These are phyloP conservation scores for Microbotryomycetes sp. DNA, from an alignment of 1,284 basidiomycete genomes.

Conservation along the genomic window DNA sequence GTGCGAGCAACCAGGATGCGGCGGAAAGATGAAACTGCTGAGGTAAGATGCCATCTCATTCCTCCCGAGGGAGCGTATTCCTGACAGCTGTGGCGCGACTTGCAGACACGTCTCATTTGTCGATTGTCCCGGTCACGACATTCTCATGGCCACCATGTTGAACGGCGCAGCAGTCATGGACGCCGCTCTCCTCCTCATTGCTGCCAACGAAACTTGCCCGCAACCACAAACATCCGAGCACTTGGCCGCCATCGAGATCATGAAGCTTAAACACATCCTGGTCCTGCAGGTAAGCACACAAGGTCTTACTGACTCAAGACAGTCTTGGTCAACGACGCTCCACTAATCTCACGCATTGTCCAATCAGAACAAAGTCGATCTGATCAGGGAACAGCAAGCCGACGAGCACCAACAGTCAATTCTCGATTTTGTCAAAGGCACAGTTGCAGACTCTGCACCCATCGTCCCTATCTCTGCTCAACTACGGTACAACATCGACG, in stretches of 20 bases:
- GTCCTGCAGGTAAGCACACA: slow-evolving; percentile 60
- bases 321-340: neutral
- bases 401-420: slow-evolving; percentile 91
- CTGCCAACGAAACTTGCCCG: slow-evolving; percentile 96
- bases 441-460: slow-evolving; percentile 91
- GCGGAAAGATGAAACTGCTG: slow-evolving; percentile 79
- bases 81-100: too few relatives aligned
- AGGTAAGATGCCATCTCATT: slow-evolving; percentile 40
- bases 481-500: slow-evolving; percentile 98
- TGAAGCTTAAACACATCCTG: slow-evolving; percentile 97
- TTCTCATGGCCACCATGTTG: slow-evolving; percentile 98
- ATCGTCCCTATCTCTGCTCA: slow-evolving; percentile 99
- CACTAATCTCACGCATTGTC: neutral
- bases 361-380: slow-evolving; percentile 70
- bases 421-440: slow-evolving; percentile 85
- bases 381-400: slow-evolving; percentile 86
- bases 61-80: neutral
- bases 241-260: slow-evolving; percentile 96
- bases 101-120: slow-evolving; percentile 88
- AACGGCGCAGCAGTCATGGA: slow-evolving; percentile 99
- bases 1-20: slow-evolving; percentile 89
- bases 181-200: slow-evolving; percentile 87
- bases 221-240: slow-evolving; percentile 99
- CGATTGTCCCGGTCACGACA: slow-evolving; percentile 52
- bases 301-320: too few relatives aligned